Evolutionary conservation across 2,329 filamentous ascomycete genomes (phyloP).

Genomic region (Neophaeococcomyces mojaviensis): DNA sequence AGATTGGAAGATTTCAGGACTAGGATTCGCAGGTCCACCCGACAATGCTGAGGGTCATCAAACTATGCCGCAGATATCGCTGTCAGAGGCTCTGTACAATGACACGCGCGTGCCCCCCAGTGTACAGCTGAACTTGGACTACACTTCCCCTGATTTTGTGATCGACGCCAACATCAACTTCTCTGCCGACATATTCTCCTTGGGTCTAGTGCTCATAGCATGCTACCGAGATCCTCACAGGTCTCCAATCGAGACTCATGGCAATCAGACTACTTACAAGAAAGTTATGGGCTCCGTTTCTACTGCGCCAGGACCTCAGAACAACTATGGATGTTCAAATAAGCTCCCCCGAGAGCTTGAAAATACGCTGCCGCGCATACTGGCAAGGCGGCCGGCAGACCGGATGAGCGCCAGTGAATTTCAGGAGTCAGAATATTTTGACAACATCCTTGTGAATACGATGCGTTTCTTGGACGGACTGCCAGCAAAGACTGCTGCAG

Average conservation of each 20-base stretch:
- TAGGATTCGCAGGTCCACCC: slow-evolving; percentile 78
- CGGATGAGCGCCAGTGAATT: slow-evolving; percentile 84
- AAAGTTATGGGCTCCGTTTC: slow-evolving; percentile 72
- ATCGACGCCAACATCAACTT: slow-evolving; percentile 80
- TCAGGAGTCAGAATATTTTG: slow-evolving; percentile 91
- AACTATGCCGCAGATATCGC: slow-evolving; percentile 68
- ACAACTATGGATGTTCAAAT: slow-evolving; percentile 76
- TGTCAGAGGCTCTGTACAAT: slow-evolving; percentile 76
- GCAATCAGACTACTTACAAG: slow-evolving; percentile 77
- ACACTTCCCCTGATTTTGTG: slow-evolving; percentile 88
- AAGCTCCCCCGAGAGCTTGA: slow-evolving; percentile 73
- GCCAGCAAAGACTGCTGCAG: slow-evolving; percentile 81
- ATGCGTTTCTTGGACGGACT: slow-evolving; percentile 90
- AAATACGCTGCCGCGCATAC: slow-evolving; percentile 73
- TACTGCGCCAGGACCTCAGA: slow-evolving; percentile 67
- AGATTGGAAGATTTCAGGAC: slow-evolving; percentile 97
- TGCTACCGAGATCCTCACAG: slow-evolving; percentile 90
- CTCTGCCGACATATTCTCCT: slow-evolving; percentile 85
- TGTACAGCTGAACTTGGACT: slow-evolving; percentile 88
- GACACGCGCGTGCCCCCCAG: slow-evolving; percentile 73
- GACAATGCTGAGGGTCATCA: slow-evolving; percentile 67
- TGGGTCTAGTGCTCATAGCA: slow-evolving; percentile 79
- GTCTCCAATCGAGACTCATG: slow-evolving; percentile 76
- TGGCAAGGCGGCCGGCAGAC: slow-evolving; percentile 79
- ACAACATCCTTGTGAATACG: slow-evolving; percentile 92